These are phyloP conservation scores for Emmonsiellopsis sp. DNA, from an alignment of 2,329 filamentous ascomycete genomes.

Conservation along the genomic window DNA sequence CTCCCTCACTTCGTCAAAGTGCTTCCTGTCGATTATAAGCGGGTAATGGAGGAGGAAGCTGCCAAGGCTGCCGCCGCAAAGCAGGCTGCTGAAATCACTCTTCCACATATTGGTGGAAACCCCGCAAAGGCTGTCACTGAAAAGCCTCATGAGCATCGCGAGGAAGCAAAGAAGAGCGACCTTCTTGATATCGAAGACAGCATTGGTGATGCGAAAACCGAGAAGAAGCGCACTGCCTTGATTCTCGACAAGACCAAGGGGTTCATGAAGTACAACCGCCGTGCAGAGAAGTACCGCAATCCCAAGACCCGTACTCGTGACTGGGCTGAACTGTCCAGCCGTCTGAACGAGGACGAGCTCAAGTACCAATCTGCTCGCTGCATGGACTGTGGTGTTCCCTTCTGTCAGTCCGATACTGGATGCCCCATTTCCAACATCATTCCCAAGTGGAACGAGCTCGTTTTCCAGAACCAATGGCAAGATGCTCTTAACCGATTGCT, in stretches of 20 bases:
- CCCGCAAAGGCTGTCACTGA: conserved; percentile 28
- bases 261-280: conserved; percentile 95
- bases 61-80: conserved; percentile 77
- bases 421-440: conserved; percentile 98
- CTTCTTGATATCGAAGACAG: conserved; percentile 87
- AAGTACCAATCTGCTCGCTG: conserved; percentile 95
- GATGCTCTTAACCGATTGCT: conserved; percentile 85
- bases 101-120: conserved; percentile 63
- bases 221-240: conserved; percentile 82
- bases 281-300: conserved; percentile 85
- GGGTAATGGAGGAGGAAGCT: conserved; percentile 76
- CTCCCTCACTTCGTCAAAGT: conserved; percentile 89
- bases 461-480: conserved; percentile 70
- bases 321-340: conserved; percentile 82
- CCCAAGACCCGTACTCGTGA: conserved; percentile 78
- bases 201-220: conserved; percentile 69
- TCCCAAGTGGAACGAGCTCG: conserved; percentile 87
- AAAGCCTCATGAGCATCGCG: conserved; percentile 52
- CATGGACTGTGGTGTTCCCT: conserved; percentile 98
- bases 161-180: conserved; percentile 57
- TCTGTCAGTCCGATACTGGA: conserved; percentile 92
- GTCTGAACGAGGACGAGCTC: conserved; percentile 85
- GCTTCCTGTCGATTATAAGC: conserved; percentile 91
- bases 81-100: conserved; percentile 69
- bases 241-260: conserved; percentile 96